A percentile compares a stretch with the other conserved stretches of the same genome.
These are phyloP conservation scores for Aschersonia sp. DNA, from an alignment of 2,329 filamentous ascomycete genomes.

Conservation along the genomic window DNA sequence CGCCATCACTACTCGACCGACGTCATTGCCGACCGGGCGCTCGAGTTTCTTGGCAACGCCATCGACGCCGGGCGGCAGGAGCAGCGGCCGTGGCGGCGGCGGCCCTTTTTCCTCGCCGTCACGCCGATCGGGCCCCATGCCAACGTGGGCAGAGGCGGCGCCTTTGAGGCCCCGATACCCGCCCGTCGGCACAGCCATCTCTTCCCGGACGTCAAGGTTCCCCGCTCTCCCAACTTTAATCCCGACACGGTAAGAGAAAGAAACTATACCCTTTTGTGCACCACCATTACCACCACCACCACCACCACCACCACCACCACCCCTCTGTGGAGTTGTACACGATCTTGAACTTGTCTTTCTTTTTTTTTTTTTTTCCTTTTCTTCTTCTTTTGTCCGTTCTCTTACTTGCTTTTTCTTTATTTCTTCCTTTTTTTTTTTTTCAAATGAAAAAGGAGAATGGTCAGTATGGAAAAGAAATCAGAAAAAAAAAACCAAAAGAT, in stretches of 20 bases:
- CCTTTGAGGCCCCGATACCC: slow-evolving; percentile 37
- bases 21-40: slow-evolving; percentile 42
- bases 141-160: slow-evolving; percentile 18
- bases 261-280: too few species aligned
- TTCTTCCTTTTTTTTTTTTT: too few species aligned
- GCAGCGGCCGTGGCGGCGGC: slow-evolving; percentile 5
- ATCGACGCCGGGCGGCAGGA: slow-evolving; percentile 21
- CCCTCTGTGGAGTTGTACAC: too few species aligned
- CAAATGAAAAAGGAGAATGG: too few species aligned
- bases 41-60: slow-evolving; percentile 47
- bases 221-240: slow-evolving; percentile 52
- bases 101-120: slow-evolving; percentile 54
- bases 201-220: slow-evolving; percentile 44
- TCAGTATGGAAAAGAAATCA: too few species aligned
- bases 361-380: background rate
- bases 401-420: too few species aligned
- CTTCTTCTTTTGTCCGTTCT: background rate
- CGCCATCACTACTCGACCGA: slow-evolving; percentile 31
- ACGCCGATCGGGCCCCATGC: slow-evolving; percentile 55
- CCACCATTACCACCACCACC: background rate
- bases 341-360: too few species aligned
- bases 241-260: slow-evolving; percentile 33
- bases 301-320: too few species aligned
- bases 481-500: too few species aligned
- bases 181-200: slow-evolving; percentile 46